Evolutionary conservation across 345 rosid genomes (phyloP), one percentile per base, ranked within the genome.

Genomic region (Clarkia xantiana): DNA sequence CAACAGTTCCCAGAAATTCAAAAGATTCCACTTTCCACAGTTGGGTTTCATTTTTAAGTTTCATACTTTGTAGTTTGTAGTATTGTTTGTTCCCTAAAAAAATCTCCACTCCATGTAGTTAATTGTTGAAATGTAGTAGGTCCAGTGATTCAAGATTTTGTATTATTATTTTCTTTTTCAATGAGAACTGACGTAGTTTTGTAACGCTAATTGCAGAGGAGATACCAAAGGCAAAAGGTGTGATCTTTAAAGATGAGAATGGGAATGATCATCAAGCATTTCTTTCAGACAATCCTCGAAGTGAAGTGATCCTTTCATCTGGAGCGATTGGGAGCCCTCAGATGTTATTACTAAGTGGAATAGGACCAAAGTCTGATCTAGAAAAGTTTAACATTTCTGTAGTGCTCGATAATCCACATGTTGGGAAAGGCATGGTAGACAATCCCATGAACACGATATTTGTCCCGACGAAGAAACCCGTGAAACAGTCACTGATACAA

Each of bases 241-340:
- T 82, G 14, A 14, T 81, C 20, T 86, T 91, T 62, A 81, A 75
- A 38, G 98, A 91, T 46, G 98, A 91, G 68, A 81, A 78, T 2
- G 96, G 95, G 20, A 72, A 68, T 14, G 66, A 54, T 16, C 99
- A 82, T 44, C 81, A 65, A 43, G 99, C 85, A 34, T 58, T 78
- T 44, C 79, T 86, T 0, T 52, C 65, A 42, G 61, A 71, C 23
- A 65, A 55, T 18, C 67, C 52, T 8, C 75, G 59, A 43, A 84
- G 99, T 61, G 96, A 93, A 73, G 68, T 87, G 18, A 75, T 93
- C 46, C 44, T 87, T 58, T 87, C 96, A 0, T 62, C 76, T 49
- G 99, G 99, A 40, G 99, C 99, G 10, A 78, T 91, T 10, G 96
- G 88, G 15, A 75, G 84, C 25, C 99, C 99, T 25, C 99, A 91